phyloP scores from a whole-genome alignment of 257 asterid genomes.

The Craterostigma plantagineum region DNA sequence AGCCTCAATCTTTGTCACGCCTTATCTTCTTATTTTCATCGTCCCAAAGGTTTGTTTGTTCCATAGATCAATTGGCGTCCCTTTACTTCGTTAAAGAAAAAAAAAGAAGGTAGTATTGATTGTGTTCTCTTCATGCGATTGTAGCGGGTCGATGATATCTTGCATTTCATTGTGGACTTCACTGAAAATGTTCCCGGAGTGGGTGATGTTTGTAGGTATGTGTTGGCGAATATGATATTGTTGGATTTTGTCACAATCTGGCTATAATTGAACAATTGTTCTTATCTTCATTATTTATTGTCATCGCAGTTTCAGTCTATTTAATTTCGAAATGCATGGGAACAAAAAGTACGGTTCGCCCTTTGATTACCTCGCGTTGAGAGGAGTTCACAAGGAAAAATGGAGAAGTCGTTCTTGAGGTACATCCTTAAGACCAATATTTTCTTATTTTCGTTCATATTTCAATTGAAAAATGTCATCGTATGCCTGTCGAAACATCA shows the following conservation, averaged over 20 bases:
- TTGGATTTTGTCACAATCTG: background rate
- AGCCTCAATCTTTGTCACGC: constrained; percentile 94
- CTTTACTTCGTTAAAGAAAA: constrained; percentile 1
- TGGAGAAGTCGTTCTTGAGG: constrained; percentile 96
- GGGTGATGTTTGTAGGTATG: constrained; percentile 82
- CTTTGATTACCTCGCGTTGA: constrained; percentile 25
- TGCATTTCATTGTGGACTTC: constrained; percentile 72
- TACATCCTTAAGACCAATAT: no score
- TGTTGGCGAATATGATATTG: background rate
- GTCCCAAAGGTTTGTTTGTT: constrained; percentile 66
- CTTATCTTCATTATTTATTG: background rate
- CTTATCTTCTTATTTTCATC: constrained; percentile 56
- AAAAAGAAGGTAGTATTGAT: constrained; percentile 6
- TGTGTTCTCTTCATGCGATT: constrained; percentile 6
- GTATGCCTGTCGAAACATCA: background rate
- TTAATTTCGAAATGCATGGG: constrained; percentile 74
- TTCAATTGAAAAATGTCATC: no score
- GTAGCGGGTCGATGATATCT: constrained; percentile 69
- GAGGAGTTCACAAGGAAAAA: constrained; percentile 96
- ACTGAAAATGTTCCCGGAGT: constrained; percentile 83
- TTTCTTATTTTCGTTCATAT: no score
- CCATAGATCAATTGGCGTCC: background rate
- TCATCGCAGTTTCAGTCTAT: constrained; percentile 63
- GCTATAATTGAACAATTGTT: background rate
- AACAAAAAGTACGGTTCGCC: constrained; percentile 71